These are phyloP conservation scores for Trametes polyzona DNA, from an alignment of 1,284 basidiomycete genomes.

Conservation along the genomic window DNA sequence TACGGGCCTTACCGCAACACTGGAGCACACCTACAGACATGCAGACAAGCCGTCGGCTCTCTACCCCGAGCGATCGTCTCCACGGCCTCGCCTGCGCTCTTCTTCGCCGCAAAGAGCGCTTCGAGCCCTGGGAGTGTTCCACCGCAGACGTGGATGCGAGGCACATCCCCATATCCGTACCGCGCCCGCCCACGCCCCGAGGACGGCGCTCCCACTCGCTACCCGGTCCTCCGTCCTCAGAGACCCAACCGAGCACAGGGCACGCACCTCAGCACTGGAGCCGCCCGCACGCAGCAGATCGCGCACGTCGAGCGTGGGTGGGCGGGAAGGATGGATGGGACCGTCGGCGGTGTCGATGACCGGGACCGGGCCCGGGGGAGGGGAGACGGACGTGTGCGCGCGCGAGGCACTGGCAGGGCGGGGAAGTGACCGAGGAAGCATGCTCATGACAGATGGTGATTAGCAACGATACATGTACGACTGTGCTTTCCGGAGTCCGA, in stretches of 20 bases:
- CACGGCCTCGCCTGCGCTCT: background rate
- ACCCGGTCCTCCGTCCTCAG: conserved; percentile 2
- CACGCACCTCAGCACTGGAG: background rate
- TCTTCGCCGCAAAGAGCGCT: background rate
- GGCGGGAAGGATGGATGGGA: too few species aligned
- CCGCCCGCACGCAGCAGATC: background rate
- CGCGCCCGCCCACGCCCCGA: background rate
- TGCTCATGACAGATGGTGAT: background rate
- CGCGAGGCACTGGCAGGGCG: too few species aligned
- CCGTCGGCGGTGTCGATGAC: background rate
- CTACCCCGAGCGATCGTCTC: background rate
- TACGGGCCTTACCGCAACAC: background rate
- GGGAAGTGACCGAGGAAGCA: background rate
- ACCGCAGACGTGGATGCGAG: conserved; percentile 13
- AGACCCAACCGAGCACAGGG: background rate
- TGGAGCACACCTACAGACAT: background rate
- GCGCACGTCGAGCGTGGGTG: background rate
- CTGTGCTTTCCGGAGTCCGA: background rate
- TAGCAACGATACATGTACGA: conserved; percentile 2
- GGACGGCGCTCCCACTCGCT: conserved; percentile 12
- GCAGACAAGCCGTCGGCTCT: background rate
- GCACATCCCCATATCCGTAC: conserved; percentile 4
- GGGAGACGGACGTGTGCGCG: background rate
- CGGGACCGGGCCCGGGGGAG: too few species aligned
- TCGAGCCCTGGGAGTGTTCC: background rate